Percentiles rank a stretch among this genome's conserved stretches.
Conservation (phyloP, 495 filamentous ascomycete genomes). For the Beverwykella pulmonaria region DNA sequence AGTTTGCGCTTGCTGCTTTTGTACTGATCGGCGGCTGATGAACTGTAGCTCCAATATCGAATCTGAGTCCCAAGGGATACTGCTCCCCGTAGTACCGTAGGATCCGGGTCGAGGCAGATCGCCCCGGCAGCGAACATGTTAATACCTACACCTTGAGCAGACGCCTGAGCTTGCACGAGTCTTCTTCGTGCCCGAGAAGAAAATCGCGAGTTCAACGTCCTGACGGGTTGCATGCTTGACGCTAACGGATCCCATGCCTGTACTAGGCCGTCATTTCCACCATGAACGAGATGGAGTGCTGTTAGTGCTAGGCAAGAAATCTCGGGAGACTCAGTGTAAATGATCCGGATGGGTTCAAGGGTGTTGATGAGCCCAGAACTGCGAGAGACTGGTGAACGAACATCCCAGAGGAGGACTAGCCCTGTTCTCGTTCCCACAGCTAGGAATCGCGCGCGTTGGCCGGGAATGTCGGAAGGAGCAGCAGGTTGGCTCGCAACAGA, state of each 20-base stretch:
- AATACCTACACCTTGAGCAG: constrained; percentile 64
- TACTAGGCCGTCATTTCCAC: constrained; percentile 91
- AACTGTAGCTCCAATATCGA: constrained; percentile 93
- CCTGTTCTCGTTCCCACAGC: constrained; percentile 82
- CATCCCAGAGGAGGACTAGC: constrained; percentile 79
- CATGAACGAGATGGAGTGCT: constrained; percentile 85
- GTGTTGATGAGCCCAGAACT: constrained; percentile 56
- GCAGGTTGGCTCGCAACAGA: constrained; percentile 53
- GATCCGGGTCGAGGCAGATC: constrained; percentile 84
- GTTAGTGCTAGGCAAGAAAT: constrained; percentile 85
- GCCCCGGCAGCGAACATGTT: constrained; percentile 84
- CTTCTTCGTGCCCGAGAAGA: constrained; percentile 76
- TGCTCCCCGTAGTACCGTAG: constrained; percentile 86
- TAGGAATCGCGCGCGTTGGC: constrained; percentile 78
- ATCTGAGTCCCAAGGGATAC: constrained; percentile 85
- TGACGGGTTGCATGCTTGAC: constrained; percentile 75
- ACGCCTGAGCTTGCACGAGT: constrained; percentile 71
- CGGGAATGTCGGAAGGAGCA: constrained; percentile 64
- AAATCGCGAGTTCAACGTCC: constrained; percentile 87
- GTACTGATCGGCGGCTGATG: constrained; percentile 63
- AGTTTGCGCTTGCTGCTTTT: constrained; percentile 64
- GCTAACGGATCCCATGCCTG: constrained; percentile 96
- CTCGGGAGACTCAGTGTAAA: constrained; percentile 88
- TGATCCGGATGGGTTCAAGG: constrained; percentile 70
- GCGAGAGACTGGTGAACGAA: constrained; percentile 63